phyloP scores from a whole-genome alignment of 176 grass and related monocot species.

The Panicum miliaceum region DNA sequence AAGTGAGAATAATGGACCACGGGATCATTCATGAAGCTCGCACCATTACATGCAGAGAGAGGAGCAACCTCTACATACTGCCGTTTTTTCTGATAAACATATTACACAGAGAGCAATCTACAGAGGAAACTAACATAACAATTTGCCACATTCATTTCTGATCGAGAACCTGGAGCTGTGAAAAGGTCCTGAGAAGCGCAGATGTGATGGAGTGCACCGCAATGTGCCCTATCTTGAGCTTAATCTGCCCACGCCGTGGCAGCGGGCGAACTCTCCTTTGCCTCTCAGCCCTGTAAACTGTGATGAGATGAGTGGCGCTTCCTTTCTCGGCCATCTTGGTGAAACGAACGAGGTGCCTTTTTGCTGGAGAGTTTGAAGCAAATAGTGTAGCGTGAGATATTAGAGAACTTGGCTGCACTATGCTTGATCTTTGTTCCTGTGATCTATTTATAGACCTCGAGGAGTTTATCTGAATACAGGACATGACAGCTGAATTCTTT shows the following conservation, averaged over 20 bases:
- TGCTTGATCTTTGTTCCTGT: constrained; percentile 37
- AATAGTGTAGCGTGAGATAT: constrained; percentile 6
- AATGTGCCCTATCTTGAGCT: constrained; percentile 56
- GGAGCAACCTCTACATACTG: constrained; percentile 37
- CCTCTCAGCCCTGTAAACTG: constrained; percentile 43
- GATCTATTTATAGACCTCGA: constrained; percentile 44
- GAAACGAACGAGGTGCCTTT: constrained; percentile 17
- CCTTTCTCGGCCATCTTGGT: constrained; percentile 50
- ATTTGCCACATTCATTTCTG: constrained; percentile 40
- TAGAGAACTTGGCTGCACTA: constrained; percentile 9
- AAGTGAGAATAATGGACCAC: constrained; percentile 24
- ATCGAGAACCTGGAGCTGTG: constrained; percentile 40
- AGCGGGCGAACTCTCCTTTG: constrained; percentile 1
- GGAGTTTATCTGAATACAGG: constrained; percentile 37
- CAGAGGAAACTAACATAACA: constrained; percentile 22
- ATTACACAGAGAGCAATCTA: constrained; percentile 21
- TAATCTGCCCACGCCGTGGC: constrained; percentile 55
- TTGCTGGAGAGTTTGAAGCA: not conserved
- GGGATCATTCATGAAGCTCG: constrained; percentile 30
- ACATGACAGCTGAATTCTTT: constrained; percentile 51
- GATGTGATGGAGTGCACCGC: constrained; percentile 46
- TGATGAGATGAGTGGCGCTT: constrained; percentile 6
- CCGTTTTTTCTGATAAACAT: constrained; percentile 27
- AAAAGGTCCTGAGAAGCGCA: constrained; percentile 37
- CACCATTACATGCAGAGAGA: constrained; percentile 35